Evolutionary conservation across 805 yeast species (phyloP).

Genomic region (Suhomyces vadensis): DNA sequence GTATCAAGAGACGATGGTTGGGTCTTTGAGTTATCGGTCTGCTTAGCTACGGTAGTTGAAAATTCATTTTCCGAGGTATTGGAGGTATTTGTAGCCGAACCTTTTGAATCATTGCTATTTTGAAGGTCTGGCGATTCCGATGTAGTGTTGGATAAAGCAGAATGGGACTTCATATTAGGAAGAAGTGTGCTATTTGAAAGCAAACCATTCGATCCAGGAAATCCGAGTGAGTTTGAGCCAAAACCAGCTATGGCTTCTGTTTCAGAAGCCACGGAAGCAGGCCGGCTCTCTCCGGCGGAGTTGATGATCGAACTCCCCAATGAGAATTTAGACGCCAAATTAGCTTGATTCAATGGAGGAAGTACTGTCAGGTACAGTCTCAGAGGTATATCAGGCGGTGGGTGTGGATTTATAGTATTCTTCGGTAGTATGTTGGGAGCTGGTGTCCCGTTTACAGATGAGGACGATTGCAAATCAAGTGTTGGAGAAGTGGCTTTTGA

Average conservation of each 20-base stretch:
- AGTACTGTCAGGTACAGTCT: neutral
- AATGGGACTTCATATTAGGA: no score
- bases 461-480: neutral
- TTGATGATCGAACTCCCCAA: neutral
- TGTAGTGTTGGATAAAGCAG: neutral
- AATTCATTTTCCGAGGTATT: neutral
- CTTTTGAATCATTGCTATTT: neutral
- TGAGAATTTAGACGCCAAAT: neutral
- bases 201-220: neutral
- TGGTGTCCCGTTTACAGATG: neutral
- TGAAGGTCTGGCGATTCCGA: neutral
- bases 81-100: neutral
- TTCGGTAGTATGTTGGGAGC: neutral
- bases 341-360: slow-evolving; percentile 2
- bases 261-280: neutral
- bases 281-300: neutral
- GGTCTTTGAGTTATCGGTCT: neutral
- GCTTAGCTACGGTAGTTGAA: neutral
- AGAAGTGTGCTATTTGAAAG: no score
- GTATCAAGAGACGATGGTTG: neutral
- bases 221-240: neutral
- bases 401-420: slow-evolving; percentile 1
- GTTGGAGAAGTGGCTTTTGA: neutral
- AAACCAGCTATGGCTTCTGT: neutral
- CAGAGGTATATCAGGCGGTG: neutral